Percentiles rank a stretch among this genome's conserved stretches.
Conservation (phyloP, 805 yeast genomes). For the Suhomyces prunicola region DNA sequence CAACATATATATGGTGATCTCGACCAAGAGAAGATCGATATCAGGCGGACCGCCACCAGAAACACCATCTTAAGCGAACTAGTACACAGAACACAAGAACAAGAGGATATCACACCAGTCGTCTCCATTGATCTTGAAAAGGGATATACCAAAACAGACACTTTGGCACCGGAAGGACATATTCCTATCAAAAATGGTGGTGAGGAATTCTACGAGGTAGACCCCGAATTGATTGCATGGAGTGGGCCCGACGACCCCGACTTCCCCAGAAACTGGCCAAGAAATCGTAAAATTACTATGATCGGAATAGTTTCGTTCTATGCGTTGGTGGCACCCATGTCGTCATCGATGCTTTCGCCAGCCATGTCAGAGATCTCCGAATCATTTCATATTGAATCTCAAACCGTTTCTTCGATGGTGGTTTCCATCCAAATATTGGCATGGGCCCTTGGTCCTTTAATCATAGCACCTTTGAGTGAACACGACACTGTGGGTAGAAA, state of each 20-base stretch:
- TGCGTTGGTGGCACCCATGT: slow-evolving; percentile 58
- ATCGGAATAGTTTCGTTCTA: slow-evolving; percentile 50
- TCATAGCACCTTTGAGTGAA: slow-evolving; percentile 68
- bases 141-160: neutral
- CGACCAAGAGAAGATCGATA: slow-evolving; percentile 25
- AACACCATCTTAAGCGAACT: slow-evolving; percentile 23
- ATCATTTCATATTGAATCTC: slow-evolving; percentile 39
- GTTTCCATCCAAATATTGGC: slow-evolving; percentile 69
- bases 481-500: slow-evolving; percentile 54
- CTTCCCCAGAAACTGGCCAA: slow-evolving; percentile 60
- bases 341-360: slow-evolving; percentile 62
- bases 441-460: slow-evolving; percentile 63
- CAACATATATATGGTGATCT: slow-evolving; percentile 33
- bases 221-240: slow-evolving; percentile 70
- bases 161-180: slow-evolving; percentile 23
- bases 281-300: slow-evolving; percentile 37
- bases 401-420: slow-evolving; percentile 48
- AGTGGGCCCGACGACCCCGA: slow-evolving; percentile 57
- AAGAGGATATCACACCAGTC: slow-evolving; percentile 18
- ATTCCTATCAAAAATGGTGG: slow-evolving; percentile 45
- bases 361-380: slow-evolving; percentile 49
- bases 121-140: slow-evolving; percentile 6
- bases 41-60: slow-evolving; percentile 31
- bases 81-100: slow-evolving; percentile 11
- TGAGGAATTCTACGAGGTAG: slow-evolving; percentile 49